Evolutionary conservation across 257 asterid species (phyloP).

Genomic region (Jasminum sambac): DNA sequence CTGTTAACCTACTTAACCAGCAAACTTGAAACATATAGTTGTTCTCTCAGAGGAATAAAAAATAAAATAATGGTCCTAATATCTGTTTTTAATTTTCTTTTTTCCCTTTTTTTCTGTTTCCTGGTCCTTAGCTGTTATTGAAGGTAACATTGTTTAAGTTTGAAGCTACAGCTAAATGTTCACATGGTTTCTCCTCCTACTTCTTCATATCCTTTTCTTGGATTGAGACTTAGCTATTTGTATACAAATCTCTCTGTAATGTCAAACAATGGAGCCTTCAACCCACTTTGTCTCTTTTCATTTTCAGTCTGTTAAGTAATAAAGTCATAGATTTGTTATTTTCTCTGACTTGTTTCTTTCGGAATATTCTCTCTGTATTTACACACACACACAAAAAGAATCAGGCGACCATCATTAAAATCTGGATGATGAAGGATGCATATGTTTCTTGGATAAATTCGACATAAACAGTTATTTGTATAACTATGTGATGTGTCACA

Average conservation of each 20-base stretch:
- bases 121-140: too few relatives aligned
- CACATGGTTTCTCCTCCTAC: slow-evolving; percentile 28
- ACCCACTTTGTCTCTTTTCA: slow-evolving; percentile 25
- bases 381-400: not conserved
- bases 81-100: slow-evolving; percentile 21
- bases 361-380: not conserved
- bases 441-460: too few relatives aligned
- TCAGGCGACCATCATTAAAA: not conserved
- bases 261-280: slow-evolving; percentile 10
- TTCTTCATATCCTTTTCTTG: slow-evolving; percentile 32
- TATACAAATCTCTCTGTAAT: slow-evolving; percentile 38
- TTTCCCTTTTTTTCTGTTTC: too few relatives aligned
- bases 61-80: slow-evolving; percentile 25
- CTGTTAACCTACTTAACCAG: slow-evolving; percentile 2
- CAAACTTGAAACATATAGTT: not conserved
- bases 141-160: not conserved
- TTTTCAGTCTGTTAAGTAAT: not conserved
- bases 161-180: slow-evolving; percentile 22
- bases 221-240: slow-evolving; percentile 21
- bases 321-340: not conserved
- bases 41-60: slow-evolving; percentile 27
- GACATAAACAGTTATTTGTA: too few relatives aligned
- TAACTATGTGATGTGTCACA: too few relatives aligned
- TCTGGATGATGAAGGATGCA: too few relatives aligned
- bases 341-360: not conserved